Evolutionary conservation across 768 basidiomycete genomes (phyloP).

Genomic region (Lactarius psammicola): DNA sequence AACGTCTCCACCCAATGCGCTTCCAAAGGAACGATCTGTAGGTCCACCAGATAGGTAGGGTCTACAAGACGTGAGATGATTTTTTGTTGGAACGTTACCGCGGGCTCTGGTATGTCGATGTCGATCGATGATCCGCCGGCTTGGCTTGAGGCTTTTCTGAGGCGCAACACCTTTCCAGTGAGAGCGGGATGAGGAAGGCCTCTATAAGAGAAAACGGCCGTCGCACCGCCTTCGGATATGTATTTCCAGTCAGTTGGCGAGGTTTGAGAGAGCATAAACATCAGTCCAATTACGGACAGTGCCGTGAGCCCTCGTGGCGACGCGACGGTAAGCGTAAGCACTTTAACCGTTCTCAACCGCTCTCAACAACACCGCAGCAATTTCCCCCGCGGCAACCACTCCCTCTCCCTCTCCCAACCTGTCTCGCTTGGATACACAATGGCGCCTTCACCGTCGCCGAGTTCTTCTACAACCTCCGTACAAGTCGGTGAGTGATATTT

Average conservation of each 20-base stretch:
- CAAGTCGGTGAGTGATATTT: conserved; percentile 79
- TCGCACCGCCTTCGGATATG: conserved; percentile 89
- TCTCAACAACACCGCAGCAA: conserved; percentile 13
- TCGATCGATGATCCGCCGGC: conserved; percentile 4
- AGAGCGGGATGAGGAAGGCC: conserved; percentile 55
- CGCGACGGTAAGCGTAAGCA: not conserved
- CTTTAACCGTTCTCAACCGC: not conserved
- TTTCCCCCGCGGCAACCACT: conserved; percentile 24
- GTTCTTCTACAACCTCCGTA: conserved; percentile 73
- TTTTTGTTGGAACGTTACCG: conserved; percentile 56
- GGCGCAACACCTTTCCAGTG: conserved; percentile 66
- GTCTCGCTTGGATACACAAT: conserved; percentile 41
- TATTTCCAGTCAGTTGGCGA: conserved; percentile 71
- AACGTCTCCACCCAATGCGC: conserved; percentile 61
- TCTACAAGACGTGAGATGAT: conserved; percentile 70
- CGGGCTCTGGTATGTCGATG: conserved; percentile 40
- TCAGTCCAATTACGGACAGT: conserved; percentile 6
- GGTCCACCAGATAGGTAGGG: conserved; percentile 52
- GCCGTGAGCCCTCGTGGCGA: conserved; percentile 13
- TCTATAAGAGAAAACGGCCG: conserved; percentile 80
- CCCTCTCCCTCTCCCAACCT: conserved; percentile 17
- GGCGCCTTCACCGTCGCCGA: conserved; percentile 70
- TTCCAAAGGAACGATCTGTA: conserved; percentile 49
- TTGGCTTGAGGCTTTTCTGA: conserved; percentile 55
- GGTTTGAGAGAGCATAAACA: conserved; percentile 28